These are phyloP conservation scores for Digitaria exilis DNA, from an alignment of 202 grass and related monocot species.

Conservation along the genomic window DNA sequence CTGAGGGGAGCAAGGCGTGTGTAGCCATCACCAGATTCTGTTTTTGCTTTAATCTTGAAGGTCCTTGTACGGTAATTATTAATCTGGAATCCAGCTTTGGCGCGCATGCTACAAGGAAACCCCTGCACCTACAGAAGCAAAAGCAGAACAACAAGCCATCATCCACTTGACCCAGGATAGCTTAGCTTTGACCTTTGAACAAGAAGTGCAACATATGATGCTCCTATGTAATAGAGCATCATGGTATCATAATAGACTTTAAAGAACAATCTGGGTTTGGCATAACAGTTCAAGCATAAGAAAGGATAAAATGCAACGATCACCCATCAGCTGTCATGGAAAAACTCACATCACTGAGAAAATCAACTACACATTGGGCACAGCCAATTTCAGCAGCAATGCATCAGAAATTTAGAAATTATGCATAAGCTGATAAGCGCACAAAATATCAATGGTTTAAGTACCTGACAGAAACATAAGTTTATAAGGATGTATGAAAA, in stretches of 20 bases:
- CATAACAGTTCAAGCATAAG: slow-evolving; percentile 2
- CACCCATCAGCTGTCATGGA: background rate
- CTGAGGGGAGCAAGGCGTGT: slow-evolving; percentile 70
- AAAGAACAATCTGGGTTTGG: background rate
- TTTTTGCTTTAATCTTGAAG: slow-evolving; percentile 58
- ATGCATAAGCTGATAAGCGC: background rate
- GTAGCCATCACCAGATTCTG: slow-evolving; percentile 55
- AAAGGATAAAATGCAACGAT: background rate
- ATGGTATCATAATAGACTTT: background rate
- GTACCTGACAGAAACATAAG: background rate
- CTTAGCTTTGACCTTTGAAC: background rate
- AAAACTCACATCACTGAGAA: background rate
- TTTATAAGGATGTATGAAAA: background rate
- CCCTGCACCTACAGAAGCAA: slow-evolving; percentile 19
- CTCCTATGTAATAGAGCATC: background rate
- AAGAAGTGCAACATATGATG: background rate
- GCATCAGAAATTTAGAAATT: slow-evolving; percentile 1
- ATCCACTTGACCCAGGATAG: slow-evolving; percentile 7
- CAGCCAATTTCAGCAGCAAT: background rate
- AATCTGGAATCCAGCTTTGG: slow-evolving; percentile 46
- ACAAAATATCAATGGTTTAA: background rate
- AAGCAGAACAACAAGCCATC: slow-evolving; percentile 27
- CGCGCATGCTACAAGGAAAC: slow-evolving; percentile 44
- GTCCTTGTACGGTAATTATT: slow-evolving; percentile 42
- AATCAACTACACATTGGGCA: background rate